phyloP scores from a whole-genome alignment of 2,329 filamentous ascomycete species.

The Ophiocordyceps camponoti-leonardi region DNA sequence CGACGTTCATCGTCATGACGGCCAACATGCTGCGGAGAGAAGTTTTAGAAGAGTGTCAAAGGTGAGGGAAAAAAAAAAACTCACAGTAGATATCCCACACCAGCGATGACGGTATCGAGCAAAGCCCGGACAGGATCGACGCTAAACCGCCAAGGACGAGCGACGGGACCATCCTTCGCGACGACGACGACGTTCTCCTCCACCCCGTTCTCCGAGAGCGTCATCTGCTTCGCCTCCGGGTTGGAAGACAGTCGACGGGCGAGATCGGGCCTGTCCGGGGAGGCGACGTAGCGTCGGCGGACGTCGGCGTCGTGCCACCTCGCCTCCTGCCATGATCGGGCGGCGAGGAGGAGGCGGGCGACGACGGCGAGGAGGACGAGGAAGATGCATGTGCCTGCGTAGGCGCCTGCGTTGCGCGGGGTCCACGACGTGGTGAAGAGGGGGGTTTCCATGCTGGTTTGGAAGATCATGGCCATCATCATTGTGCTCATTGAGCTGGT shows the following conservation, averaged over 20 bases:
- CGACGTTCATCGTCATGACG: constrained; percentile 79
- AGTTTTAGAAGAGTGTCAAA: no score
- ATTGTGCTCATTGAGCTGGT: constrained; percentile 4
- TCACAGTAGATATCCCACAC: constrained; percentile 72
- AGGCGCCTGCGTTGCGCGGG: constrained; percentile 49
- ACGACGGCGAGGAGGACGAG: constrained; percentile 58
- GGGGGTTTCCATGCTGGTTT: constrained; percentile 29
- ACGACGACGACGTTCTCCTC: constrained; percentile 70
- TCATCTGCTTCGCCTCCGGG: constrained; percentile 44
- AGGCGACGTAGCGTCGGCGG: constrained; percentile 59
- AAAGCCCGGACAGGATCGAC: constrained; percentile 60
- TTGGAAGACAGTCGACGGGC: constrained; percentile 41
- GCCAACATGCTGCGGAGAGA: constrained; percentile 64
- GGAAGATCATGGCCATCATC: constrained; percentile 41
- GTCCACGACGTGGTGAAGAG: constrained; percentile 54
- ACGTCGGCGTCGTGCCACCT: constrained; percentile 56
- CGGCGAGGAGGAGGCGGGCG: constrained; percentile 54
- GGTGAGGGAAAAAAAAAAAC: constrained; percentile 22
- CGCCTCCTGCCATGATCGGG: constrained; percentile 44
- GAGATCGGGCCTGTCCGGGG: constrained; percentile 44
- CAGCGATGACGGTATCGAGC: constrained; percentile 55
- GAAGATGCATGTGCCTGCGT: constrained; percentile 86
- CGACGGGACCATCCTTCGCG: constrained; percentile 31
- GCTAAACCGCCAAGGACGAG: constrained; percentile 62
- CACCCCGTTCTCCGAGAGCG: constrained; percentile 57